Evolutionary conservation across 805 yeast genomes (phyloP).

Genomic region (Torulaspora franciscae): DNA sequence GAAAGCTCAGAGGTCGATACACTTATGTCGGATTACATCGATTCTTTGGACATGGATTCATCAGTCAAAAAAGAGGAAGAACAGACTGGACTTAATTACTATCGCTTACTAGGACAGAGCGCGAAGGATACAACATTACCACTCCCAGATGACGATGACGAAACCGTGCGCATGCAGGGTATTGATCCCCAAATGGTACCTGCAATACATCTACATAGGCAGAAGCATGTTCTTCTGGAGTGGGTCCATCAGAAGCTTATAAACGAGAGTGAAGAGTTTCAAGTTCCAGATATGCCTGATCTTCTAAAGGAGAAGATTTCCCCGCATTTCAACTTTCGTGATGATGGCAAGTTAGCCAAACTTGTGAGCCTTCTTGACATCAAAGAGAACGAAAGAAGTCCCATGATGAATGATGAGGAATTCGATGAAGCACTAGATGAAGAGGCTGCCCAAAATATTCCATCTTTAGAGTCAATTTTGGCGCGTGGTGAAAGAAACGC

Average conservation of each 20-base stretch:
- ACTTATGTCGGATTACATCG: conserved; percentile 43
- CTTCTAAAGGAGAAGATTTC: conserved; percentile 18
- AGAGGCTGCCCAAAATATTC: conserved; percentile 16
- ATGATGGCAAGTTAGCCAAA: conserved; percentile 6
- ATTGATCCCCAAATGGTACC: conserved; percentile 27
- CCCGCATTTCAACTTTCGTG: conserved; percentile 13
- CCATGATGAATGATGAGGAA: conserved; percentile 6
- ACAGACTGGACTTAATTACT: conserved; percentile 9
- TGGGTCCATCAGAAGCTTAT: conserved; percentile 25
- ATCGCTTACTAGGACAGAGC: conserved; percentile 16
- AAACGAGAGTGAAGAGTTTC: conserved; percentile 17
- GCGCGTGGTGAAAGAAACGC: conserved; percentile 15
- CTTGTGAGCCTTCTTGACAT: conserved; percentile 22
- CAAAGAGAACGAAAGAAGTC: conserved; percentile 11
- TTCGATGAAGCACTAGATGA: conserved; percentile 13
- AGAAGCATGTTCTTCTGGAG: conserved; percentile 25
- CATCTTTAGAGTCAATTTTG: conserved; percentile 23
- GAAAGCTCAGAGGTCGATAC: conserved; percentile 39
- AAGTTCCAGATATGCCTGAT: conserved; percentile 31
- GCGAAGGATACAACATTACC: conserved; percentile 22
- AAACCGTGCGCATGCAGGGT: conserved; percentile 19
- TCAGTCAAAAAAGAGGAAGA: background rate
- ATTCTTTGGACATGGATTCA: conserved; percentile 41
- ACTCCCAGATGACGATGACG: conserved; percentile 16
- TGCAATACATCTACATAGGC: conserved; percentile 33